Conservation (phyloP, 1,284 basidiomycete genomes). For the Ceratobasidium sp. region DNA sequence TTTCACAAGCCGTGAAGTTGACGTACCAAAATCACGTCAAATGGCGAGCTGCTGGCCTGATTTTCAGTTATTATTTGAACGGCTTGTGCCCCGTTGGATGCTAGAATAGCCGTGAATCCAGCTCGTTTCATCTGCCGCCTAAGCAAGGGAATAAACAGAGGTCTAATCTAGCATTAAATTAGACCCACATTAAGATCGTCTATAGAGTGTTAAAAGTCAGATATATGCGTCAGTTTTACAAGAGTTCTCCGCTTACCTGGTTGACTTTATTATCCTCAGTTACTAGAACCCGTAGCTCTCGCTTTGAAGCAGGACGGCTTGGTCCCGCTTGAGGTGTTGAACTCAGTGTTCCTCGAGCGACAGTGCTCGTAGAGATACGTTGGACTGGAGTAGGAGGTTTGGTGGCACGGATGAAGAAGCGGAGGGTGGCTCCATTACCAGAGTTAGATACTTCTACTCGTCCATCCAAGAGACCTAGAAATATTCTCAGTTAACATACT, state of each 20-base stretch:
- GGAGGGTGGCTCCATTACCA: conserved; percentile 54
- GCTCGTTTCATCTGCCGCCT: conserved; percentile 54
- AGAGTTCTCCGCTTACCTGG: conserved; percentile 43
- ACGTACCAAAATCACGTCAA: too few species aligned
- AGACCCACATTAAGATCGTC: conserved; percentile 24
- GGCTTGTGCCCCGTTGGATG: conserved; percentile 54
- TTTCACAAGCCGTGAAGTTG: too few species aligned
- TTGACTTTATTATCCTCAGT: conserved; percentile 55
- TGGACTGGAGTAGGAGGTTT: conserved; percentile 14
- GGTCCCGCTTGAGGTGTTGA: conserved; percentile 43
- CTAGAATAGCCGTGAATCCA: conserved; percentile 52
- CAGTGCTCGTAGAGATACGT: too few species aligned
- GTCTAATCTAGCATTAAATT: not conserved
- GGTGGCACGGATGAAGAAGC: conserved; percentile 53
- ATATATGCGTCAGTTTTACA: not conserved
- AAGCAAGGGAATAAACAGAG: too few species aligned
- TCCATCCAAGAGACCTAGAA: conserved; percentile 53
- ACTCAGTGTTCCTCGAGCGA: not conserved
- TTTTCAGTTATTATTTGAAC: conserved; percentile 30
- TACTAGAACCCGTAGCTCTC: conserved; percentile 50
- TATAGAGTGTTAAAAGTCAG: too few species aligned
- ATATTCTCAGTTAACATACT: not conserved
- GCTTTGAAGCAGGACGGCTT: too few species aligned
- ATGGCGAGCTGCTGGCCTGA: too few species aligned
- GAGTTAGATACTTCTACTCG: conserved; percentile 52